Percentiles rank a stretch among this genome's conserved stretches.
These are phyloP conservation scores for Aspergillus carlsbadensis DNA, from an alignment of 495 filamentous ascomycete genomes.

Conservation along the genomic window DNA sequence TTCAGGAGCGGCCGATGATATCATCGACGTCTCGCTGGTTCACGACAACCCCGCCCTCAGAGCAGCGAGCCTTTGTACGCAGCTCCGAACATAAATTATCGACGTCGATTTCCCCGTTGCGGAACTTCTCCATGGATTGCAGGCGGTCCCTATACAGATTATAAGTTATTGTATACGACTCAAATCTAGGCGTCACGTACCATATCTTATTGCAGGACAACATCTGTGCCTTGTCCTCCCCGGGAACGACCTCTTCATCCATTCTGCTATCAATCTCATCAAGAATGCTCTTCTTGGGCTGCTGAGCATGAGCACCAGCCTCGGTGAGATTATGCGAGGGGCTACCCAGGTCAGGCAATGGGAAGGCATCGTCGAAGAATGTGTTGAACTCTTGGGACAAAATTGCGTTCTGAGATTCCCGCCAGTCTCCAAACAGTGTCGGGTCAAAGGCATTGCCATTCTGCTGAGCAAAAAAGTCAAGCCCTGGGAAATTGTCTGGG, in stretches of 20 bases:
- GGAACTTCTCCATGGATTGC: constrained; percentile 81
- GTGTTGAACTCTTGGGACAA: constrained; percentile 65
- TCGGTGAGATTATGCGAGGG: constrained; percentile 66
- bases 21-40: constrained; percentile 84
- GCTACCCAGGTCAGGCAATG: constrained; percentile 69
- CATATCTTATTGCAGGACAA: constrained; percentile 89
- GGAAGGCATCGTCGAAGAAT: constrained; percentile 89
- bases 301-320: constrained; percentile 35
- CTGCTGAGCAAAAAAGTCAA: constrained; percentile 82
- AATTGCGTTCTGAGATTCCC: constrained; percentile 81
- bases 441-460: constrained; percentile 90
- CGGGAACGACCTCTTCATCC: constrained; percentile 66
- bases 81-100: constrained; percentile 90
- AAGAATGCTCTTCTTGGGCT: constrained; percentile 67
- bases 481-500: constrained; percentile 29
- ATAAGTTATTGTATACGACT: constrained; percentile 18
- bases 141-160: constrained; percentile 76
- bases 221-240: constrained; percentile 63
- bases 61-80: constrained; percentile 95
- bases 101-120: constrained; percentile 85
- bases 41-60: constrained; percentile 87
- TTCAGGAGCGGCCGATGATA: constrained; percentile 59
- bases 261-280: constrained; percentile 67
- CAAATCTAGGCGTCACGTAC: constrained; percentile 49
- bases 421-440: constrained; percentile 87